Conservation (phyloP, 202 grass and related monocot genomes). For the Dendrocalamus latiflorus region DNA sequence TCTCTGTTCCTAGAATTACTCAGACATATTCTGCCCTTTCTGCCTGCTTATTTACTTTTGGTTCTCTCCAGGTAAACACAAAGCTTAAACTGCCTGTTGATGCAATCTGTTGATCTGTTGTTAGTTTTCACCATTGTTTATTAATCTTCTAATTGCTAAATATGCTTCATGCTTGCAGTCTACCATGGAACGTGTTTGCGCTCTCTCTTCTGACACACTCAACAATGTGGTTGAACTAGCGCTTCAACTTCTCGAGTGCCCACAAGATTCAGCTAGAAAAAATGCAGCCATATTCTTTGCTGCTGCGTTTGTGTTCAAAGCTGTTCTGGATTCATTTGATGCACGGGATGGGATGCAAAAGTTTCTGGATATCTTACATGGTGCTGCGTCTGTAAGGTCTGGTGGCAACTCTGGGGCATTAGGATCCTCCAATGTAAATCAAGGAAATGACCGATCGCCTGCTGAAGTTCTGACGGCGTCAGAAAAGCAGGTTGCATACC, state of each 20-base stretch:
- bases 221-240: slow-evolving; percentile 84
- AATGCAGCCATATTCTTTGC: slow-evolving; percentile 85
- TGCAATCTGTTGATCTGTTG: slow-evolving; percentile 5
- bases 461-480: slow-evolving; percentile 68
- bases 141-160: no score
- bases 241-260: slow-evolving; percentile 79
- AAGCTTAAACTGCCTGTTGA: no score
- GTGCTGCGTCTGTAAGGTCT: slow-evolving; percentile 72
- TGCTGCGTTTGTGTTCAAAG: slow-evolving; percentile 94
- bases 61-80: no score
- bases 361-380: slow-evolving; percentile 73
- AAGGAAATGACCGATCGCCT: slow-evolving; percentile 51
- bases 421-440: slow-evolving; percentile 58
- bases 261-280: slow-evolving; percentile 86
- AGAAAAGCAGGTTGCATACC: slow-evolving; percentile 97
- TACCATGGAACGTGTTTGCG: no score
- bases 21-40: no score
- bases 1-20: no score
- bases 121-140: no score
- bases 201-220: no score
- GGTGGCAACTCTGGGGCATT: slow-evolving; percentile 55
- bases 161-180: no score
- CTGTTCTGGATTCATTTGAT: slow-evolving; percentile 91
- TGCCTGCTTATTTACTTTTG: no score
- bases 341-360: slow-evolving; percentile 79